Evolutionary conservation across 1,284 basidiomycete species (phyloP).

Genomic region (Ganoderma sinense): DNA sequence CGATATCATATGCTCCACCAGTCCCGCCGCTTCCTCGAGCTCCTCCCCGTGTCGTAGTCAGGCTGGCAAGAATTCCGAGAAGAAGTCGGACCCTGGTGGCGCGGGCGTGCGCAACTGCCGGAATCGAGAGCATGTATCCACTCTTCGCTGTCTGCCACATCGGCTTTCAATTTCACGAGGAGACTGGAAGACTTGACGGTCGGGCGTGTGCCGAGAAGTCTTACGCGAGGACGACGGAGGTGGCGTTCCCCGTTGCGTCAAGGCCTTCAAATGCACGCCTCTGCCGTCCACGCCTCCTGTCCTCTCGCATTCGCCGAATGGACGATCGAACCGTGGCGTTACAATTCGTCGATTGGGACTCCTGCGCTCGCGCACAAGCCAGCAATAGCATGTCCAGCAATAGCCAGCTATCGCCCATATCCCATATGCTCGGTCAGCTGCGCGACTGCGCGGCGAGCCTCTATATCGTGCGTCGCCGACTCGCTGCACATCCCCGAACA

Average conservation of each 20-base stretch:
- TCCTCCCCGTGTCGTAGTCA: background rate
- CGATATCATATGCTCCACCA: background rate
- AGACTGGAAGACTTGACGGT: background rate
- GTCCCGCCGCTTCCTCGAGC: background rate
- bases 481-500: slow-evolving; percentile 16
- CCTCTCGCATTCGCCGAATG: background rate
- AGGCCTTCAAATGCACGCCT: background rate
- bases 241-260: background rate
- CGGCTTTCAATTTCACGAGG: background rate
- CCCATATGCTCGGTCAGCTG: slow-evolving; percentile 20
- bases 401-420: background rate
- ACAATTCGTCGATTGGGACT: background rate
- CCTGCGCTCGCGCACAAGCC: background rate
- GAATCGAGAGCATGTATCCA: background rate
- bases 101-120: background rate
- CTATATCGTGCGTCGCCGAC: slow-evolving; percentile 4
- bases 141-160: background rate
- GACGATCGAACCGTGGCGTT: background rate
- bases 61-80: background rate
- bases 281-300: background rate
- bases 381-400: background rate
- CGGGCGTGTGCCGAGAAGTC: background rate
- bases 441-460: slow-evolving; percentile 6
- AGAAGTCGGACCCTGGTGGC: background rate
- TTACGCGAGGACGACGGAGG: background rate